phyloP scores from a whole-genome alignment of 2,329 filamentous ascomycete species.

The Ophiosphaerella herpotricha region DNA sequence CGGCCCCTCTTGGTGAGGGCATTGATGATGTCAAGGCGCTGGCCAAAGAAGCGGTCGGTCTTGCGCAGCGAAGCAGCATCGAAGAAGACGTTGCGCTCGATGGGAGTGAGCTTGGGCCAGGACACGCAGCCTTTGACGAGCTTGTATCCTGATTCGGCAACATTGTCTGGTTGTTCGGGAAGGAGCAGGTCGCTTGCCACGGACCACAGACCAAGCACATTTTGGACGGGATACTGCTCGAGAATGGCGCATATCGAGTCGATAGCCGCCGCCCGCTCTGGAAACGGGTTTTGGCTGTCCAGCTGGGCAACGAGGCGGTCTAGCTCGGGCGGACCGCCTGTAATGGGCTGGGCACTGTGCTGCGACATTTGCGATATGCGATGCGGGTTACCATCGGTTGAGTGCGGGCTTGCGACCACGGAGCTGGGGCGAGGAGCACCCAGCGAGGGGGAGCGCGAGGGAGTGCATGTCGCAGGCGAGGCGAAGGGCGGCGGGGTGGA shows the following conservation, averaged over 20 bases:
- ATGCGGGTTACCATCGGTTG: constrained; percentile 34
- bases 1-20: constrained; percentile 45
- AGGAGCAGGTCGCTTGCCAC: constrained; percentile 45
- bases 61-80: constrained; percentile 37
- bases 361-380: constrained; percentile 31
- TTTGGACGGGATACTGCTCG: constrained; percentile 41
- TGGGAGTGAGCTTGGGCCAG: constrained; percentile 36
- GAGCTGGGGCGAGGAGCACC: constrained; percentile 25
- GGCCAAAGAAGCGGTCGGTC: constrained; percentile 34
- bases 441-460: constrained; percentile 37
- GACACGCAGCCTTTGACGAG: constrained; percentile 42
- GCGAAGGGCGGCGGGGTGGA: constrained; percentile 36
- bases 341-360: constrained; percentile 22
- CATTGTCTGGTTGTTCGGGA: constrained; percentile 38
- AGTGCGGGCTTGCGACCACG: constrained; percentile 21
- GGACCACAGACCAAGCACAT: constrained; percentile 45
- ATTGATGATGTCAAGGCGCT: constrained; percentile 41
- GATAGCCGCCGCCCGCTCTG: constrained; percentile 38
- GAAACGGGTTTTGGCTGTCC: constrained; percentile 25
- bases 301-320: constrained; percentile 38
- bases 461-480: constrained; percentile 36
- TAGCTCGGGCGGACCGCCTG: constrained; percentile 46
- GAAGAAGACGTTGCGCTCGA: constrained; percentile 48
- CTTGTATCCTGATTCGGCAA: constrained; percentile 39
- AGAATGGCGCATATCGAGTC: constrained; percentile 42